Base-by-base conservation (phyloP, 306 rosid species). In the Gillenia trifoliata region DNA sequence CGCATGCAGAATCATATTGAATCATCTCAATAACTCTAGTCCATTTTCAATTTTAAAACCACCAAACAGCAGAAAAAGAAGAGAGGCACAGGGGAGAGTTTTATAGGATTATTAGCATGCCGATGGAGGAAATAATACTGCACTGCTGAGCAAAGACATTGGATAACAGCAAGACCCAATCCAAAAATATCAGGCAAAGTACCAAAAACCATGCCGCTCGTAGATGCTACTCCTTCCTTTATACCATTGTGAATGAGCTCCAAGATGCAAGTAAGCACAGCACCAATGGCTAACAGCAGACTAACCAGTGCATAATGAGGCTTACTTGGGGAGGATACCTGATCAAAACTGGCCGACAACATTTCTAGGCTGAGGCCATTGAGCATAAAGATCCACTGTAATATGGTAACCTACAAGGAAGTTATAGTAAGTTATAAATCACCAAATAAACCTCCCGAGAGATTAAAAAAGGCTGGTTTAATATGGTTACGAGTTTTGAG, bases 141-240 rank as follows among this genome's bases (percentile, higher is more conserved):
- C 64, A 6, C 47, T 52, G 74, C 28, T 3, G 64, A 70, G 74
- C 31, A 52, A 54, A 33, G 11, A 5, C 20, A 52, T 38, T 70
- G 74, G 13, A 54, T 6, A 22, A 17, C 1, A 1, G 74, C 64
- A 0, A 70, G 74, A 12, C 31, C 49, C 15, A 70, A 52, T 54
- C 74, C 74, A 11, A 52, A 54, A 15, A 70, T 11, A 25, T 70
- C 74, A 70, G 64, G 74, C 20, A 54, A n/a, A 8, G 26, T 22
- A n/a, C 64, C 22, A 3, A 19, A 54, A n/a, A n/a, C 19, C 20
- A n/a, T n/a, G 22, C 55, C 6, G 26, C 8, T 30, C 3, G 10
- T 8, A 20, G 74, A 70, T 5, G 45, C 16, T 19, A 4, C 7
- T 50, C 8, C 12, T n/a, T 31, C 33, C 19, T 31, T 54, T 2